phyloP scores from a whole-genome alignment of 768 basidiomycete genomes.

The Termitomyces sp. region DNA sequence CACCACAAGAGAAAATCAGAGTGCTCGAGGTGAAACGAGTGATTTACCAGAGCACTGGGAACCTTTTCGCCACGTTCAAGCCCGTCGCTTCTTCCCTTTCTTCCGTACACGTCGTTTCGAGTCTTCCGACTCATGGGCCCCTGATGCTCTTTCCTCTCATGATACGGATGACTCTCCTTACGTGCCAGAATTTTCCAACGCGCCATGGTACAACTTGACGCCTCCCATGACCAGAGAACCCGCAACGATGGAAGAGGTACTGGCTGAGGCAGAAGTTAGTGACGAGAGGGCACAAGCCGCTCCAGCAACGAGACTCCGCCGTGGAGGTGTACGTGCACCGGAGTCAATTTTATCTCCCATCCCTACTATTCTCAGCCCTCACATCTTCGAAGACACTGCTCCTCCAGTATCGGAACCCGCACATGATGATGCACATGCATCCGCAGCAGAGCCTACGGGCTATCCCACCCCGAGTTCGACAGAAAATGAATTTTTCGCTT shows the following conservation, averaged over 20 bases:
- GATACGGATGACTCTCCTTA: slow-evolving; percentile 6
- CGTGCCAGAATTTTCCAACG: slow-evolving; percentile 13
- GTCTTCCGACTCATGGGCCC: slow-evolving; percentile 17
- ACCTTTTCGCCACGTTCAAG: slow-evolving; percentile 15
- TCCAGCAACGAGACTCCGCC: slow-evolving; percentile 49
- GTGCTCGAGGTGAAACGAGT: slow-evolving; percentile 21
- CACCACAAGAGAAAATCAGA: slow-evolving; percentile 31
- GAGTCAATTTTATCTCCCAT: slow-evolving; percentile 49
- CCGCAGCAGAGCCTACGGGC: slow-evolving; percentile 25
- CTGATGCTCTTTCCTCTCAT: slow-evolving; percentile 15
- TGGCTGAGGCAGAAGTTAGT: slow-evolving; percentile 23
- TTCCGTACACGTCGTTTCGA: slow-evolving; percentile 40
- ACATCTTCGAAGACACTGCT: not conserved
- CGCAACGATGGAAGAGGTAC: slow-evolving; percentile 11
- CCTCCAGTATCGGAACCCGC: not conserved
- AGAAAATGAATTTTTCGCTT: slow-evolving; percentile 35
- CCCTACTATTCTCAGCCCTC: slow-evolving; percentile 5
- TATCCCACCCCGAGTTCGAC: slow-evolving; percentile 48
- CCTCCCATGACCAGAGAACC: slow-evolving; percentile 14
- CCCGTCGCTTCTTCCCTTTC: slow-evolving; percentile 56
- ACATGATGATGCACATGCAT: slow-evolving; percentile 6
- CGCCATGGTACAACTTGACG: slow-evolving; percentile 22
- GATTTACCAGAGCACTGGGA: slow-evolving; percentile 26
- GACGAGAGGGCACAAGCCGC: slow-evolving; percentile 24
- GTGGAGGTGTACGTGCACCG: slow-evolving; percentile 62